These are phyloP conservation scores for Butyriboletus loyo DNA, from an alignment of 768 basidiomycete genomes.

Conservation along the genomic window DNA sequence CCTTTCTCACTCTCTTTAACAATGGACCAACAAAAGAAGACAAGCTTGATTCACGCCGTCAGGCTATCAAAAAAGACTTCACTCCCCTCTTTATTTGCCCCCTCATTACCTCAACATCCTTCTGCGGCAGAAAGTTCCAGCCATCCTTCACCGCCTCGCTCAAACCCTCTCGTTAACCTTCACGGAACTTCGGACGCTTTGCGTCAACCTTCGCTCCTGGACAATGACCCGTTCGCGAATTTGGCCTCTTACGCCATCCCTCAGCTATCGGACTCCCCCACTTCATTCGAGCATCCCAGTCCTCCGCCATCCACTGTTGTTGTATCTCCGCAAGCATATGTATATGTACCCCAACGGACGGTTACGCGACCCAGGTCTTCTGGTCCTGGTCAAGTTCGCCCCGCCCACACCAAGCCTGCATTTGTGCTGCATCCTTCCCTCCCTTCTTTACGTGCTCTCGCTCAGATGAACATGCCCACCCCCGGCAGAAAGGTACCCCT, in stretches of 20 bases:
- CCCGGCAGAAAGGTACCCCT: conserved; percentile 36
- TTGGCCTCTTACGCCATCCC: conserved; percentile 30
- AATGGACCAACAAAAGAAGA: not conserved
- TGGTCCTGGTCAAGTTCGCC: conserved; percentile 33
- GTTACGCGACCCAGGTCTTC: conserved; percentile 33
- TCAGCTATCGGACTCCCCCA: not conserved
- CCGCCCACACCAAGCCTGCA: conserved; percentile 42
- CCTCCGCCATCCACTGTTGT: conserved; percentile 10
- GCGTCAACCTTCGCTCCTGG: conserved; percentile 38
- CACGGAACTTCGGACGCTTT: not conserved
- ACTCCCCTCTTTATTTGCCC: not conserved
- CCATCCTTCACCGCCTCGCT: conserved; percentile 13
- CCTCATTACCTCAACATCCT: not conserved
- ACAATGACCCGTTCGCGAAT: conserved; percentile 75
- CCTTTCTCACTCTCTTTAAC: not conserved
- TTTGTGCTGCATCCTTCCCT: conserved; percentile 41
- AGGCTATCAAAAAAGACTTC: not conserved
- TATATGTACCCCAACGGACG: conserved; percentile 5
- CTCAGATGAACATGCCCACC: conserved; percentile 33
- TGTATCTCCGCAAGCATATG: conserved; percentile 9
- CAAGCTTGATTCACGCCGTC: not conserved
- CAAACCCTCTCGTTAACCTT: conserved; percentile 8
- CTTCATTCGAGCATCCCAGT: not conserved
- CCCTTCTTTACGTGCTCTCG: conserved; percentile 39
- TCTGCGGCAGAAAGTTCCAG: not conserved